Evolutionary conservation across 2,329 filamentous ascomycete species (phyloP).

Genomic region (Talaromyces verruculosus): DNA sequence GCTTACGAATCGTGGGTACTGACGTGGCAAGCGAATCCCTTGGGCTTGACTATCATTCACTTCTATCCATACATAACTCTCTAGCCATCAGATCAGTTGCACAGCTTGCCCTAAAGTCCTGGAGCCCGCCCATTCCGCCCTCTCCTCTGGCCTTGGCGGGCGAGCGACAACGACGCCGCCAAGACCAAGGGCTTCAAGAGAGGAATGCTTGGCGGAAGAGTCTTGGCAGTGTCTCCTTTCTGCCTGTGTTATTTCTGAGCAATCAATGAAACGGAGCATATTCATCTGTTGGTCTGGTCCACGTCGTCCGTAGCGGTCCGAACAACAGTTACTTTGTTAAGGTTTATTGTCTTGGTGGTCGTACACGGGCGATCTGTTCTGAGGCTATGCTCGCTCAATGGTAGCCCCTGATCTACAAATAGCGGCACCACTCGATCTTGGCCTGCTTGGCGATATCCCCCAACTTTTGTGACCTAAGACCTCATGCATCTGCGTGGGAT

Average conservation of each 20-base stretch:
- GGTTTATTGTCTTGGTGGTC: conserved; percentile 8
- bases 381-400: conserved; percentile 16
- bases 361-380: conserved; percentile 10
- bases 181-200: conserved; percentile 13
- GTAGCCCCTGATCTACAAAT: conserved; percentile 20
- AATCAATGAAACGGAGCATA: neutral
- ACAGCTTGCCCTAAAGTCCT: neutral
- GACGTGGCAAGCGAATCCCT: conserved; percentile 1
- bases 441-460: conserved; percentile 11
- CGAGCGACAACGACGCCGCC: conserved; percentile 3
- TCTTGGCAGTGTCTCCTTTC: conserved; percentile 17
- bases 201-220: conserved; percentile 21
- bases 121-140: conserved; percentile 17
- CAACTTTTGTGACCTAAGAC: neutral
- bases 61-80: neutral
- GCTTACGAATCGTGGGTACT: neutral
- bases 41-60: neutral
- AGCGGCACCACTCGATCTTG: conserved; percentile 17
- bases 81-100: neutral
- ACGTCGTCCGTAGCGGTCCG: neutral
- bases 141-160: conserved; percentile 8
- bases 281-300: neutral
- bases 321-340: neutral
- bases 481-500: neutral
- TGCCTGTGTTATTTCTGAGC: neutral